Conservation (phyloP, 768 basidiomycete species). For the Candolleomyces efflorescens region DNA sequence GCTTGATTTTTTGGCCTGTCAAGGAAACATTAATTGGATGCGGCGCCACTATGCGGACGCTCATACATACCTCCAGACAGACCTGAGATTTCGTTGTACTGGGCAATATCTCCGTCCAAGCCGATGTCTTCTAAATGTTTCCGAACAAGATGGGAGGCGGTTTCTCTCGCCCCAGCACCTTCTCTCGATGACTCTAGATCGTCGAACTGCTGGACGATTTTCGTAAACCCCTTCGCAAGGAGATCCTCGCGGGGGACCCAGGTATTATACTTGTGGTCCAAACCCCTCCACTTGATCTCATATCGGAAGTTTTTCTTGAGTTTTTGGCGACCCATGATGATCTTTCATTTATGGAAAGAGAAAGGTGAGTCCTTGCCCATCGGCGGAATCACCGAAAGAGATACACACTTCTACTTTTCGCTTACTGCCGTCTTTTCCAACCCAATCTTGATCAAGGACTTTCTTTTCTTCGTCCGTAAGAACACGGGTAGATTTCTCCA, state of each 20-base stretch:
- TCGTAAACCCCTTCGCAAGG: constrained; percentile 80
- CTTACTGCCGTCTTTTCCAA: constrained; percentile 86
- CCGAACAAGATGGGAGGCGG: constrained; percentile 72
- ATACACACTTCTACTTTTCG: constrained; percentile 80
- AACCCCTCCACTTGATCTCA: constrained; percentile 82
- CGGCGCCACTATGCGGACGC: background rate
- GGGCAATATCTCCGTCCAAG: constrained; percentile 94
- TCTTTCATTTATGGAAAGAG: too few relatives aligned
- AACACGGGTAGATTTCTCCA: constrained; percentile 90
- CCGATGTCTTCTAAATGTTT: constrained; percentile 95
- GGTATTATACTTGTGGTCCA: constrained; percentile 85
- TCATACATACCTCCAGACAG: constrained; percentile 74
- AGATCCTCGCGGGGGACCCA: constrained; percentile 91
- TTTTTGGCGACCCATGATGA: constrained; percentile 94
- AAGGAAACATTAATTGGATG: background rate
- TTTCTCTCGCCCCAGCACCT: constrained; percentile 90
- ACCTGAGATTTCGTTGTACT: constrained; percentile 95
- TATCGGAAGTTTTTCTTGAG: constrained; percentile 95
- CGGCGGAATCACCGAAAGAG: background rate
- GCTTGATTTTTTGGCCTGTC: constrained; percentile 92
- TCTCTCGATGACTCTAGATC: constrained; percentile 95
- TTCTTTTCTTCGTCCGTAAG: constrained; percentile 83
- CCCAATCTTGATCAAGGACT: constrained; percentile 79
- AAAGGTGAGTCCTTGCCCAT: background rate
- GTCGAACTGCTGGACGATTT: constrained; percentile 91